Conservation (phyloP, 73 alveolate species). For the Paramecium primaurelia region DNA sequence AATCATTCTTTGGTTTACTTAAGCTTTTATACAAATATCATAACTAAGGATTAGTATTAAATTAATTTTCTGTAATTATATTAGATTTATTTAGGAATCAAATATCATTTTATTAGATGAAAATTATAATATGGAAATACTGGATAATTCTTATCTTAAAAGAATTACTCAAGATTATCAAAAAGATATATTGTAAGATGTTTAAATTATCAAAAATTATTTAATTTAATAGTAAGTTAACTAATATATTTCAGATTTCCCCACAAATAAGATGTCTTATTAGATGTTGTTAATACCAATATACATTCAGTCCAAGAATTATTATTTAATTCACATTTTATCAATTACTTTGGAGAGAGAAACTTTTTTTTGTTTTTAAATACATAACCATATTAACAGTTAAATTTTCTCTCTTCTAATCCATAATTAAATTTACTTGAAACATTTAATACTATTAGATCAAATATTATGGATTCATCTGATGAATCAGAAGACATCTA, state of each 20-base stretch:
- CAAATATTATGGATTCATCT: neutral
- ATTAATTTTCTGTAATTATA: neutral
- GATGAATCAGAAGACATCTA: conserved; percentile 24
- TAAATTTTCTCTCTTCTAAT: neutral
- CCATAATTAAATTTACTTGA: neutral
- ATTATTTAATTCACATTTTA: neutral
- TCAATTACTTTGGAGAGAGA: conserved; percentile 10
- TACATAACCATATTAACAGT: neutral
- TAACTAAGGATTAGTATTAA: neutral
- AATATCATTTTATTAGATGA: neutral
- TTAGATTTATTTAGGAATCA: neutral
- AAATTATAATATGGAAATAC: conserved; percentile 24
- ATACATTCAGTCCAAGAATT: neutral
- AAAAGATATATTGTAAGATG: neutral
- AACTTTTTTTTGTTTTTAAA: neutral
- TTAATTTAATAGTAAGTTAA: neutral
- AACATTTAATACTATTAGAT: conserved; percentile 13
- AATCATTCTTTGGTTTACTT: neutral
- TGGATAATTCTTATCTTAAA: neutral
- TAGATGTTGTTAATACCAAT: neutral
- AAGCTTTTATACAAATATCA: neutral
- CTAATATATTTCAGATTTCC: neutral
- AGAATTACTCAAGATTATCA: neutral
- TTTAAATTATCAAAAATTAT: neutral
- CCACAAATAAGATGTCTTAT: neutral